phyloP scores from a whole-genome alignment of 805 yeast genomes.

The Kregervanrija pseudodelftensis region DNA sequence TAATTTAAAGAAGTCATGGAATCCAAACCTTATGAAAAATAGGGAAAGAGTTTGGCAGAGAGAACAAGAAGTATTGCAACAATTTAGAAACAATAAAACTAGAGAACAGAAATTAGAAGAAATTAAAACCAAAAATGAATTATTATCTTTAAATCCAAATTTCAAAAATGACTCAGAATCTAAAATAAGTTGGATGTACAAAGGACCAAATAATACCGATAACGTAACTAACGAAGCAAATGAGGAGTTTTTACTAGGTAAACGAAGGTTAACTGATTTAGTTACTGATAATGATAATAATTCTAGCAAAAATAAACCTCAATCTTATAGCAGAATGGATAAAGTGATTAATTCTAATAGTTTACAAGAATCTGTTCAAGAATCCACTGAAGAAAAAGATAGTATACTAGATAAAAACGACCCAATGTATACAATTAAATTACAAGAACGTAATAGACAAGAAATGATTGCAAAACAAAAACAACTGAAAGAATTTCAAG shows the following conservation, averaged over 20 bases:
- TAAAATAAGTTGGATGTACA: slow-evolving; percentile 80
- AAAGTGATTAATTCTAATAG: slow-evolving; percentile 18
- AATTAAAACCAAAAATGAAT: slow-evolving; percentile 54
- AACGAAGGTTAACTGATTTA: slow-evolving; percentile 36
- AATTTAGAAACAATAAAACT: slow-evolving; percentile 55
- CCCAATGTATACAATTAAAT: slow-evolving; percentile 41
- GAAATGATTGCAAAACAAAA: slow-evolving; percentile 8
- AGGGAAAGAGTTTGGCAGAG: slow-evolving; percentile 77
- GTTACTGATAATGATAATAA: neutral
- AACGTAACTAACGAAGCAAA: slow-evolving; percentile 25
- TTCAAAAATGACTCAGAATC: slow-evolving; percentile 31
- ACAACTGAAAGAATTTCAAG: neutral
- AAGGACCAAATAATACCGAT: slow-evolving; percentile 32
- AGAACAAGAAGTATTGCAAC: slow-evolving; percentile 74
- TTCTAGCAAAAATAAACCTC: neutral
- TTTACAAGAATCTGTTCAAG: neutral
- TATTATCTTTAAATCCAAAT: slow-evolving; percentile 31
- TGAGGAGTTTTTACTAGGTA: slow-evolving; percentile 52
- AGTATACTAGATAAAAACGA: slow-evolving; percentile 32
- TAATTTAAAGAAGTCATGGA: slow-evolving; percentile 93
- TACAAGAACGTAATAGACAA: slow-evolving; percentile 20
- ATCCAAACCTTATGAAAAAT: slow-evolving; percentile 81
- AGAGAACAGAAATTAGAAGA: slow-evolving; percentile 55
- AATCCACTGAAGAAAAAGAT: slow-evolving; percentile 12
- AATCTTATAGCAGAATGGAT: slow-evolving; percentile 7